Percentiles rank a stretch among this genome's conserved stretches.
Evolutionary conservation across 23 red algal genomes (phyloP).

Genomic region (Cyanidium caldarium): DNA sequence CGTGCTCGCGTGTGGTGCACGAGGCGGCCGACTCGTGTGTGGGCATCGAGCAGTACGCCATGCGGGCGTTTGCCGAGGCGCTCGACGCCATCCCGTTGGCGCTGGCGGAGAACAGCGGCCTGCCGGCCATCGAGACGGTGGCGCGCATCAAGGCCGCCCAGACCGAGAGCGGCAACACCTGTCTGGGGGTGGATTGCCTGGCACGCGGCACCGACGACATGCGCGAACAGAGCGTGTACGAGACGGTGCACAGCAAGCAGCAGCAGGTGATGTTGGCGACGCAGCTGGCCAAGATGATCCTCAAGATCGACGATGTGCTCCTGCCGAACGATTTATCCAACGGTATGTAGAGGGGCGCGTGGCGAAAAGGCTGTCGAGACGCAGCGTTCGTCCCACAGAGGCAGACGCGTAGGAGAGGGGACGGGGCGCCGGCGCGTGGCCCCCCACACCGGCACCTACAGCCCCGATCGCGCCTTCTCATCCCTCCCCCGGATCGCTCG

Average conservation of each 20-base stretch:
- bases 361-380: too few species aligned
- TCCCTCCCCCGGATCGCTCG: not conserved
- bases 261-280: slow-evolving; percentile 86
- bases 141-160: slow-evolving; percentile 58
- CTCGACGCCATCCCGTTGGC: slow-evolving; percentile 79
- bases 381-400: too few species aligned
- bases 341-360: too few species aligned
- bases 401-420: too few species aligned
- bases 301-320: slow-evolving; percentile 98
- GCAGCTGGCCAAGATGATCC: slow-evolving; percentile 91
- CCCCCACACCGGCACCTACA: too few species aligned
- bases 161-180: slow-evolving; percentile 39
- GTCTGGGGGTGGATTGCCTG: slow-evolving; percentile 86
- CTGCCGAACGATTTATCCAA: too few species aligned
- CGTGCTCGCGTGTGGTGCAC: slow-evolving; percentile 45
- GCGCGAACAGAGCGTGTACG: slow-evolving; percentile 90
- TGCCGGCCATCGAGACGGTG: slow-evolving; percentile 72
- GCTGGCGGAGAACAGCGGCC: slow-evolving; percentile 86
- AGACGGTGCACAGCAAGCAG: slow-evolving; percentile 69
- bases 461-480: too few species aligned
- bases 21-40: slow-evolving; percentile 67
- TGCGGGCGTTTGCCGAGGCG: slow-evolving; percentile 79
- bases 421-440: too few species aligned
- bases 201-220: slow-evolving; percentile 68
- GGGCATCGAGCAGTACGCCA: slow-evolving; percentile 83